These are phyloP conservation scores for Phytophthora hybrid DNA, from an alignment of 352 stramenopile genomes.

Conservation along the genomic window DNA sequence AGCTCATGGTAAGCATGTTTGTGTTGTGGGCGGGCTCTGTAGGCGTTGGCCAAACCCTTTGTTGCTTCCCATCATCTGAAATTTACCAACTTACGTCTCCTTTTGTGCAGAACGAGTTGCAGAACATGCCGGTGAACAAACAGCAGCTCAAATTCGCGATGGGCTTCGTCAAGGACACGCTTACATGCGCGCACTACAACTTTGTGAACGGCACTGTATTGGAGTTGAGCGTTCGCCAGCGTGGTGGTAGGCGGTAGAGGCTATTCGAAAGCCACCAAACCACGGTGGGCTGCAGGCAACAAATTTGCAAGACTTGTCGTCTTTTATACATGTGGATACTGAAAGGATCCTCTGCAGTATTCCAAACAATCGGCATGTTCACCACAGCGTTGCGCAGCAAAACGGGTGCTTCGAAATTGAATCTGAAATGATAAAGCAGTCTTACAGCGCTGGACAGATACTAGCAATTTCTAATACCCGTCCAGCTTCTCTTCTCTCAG, in stretches of 20 bases:
- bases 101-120: constrained; percentile 64
- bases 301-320: constrained; percentile 9
- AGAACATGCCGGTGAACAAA: constrained; percentile 96
- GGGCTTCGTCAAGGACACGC: constrained; percentile 94
- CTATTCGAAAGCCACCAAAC: not conserved
- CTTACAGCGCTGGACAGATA: constrained; percentile 16
- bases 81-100: constrained; percentile 7
- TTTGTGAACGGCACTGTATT: constrained; percentile 78
- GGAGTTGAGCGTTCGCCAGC: constrained; percentile 84
- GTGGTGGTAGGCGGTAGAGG: constrained; percentile 70
- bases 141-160: constrained; percentile 93
- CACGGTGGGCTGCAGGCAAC: no score
- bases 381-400: constrained; percentile 17
- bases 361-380: constrained; percentile 5
- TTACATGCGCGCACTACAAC: constrained; percentile 89
- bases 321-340: constrained; percentile 6
- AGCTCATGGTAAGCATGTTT: constrained; percentile 68
- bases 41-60: not conserved
- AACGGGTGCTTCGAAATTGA: constrained; percentile 16
- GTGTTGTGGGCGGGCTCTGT: not conserved
- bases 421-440: constrained; percentile 12
- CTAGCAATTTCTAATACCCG: constrained; percentile 29
- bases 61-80: not conserved
- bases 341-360: not conserved
- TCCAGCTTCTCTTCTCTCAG: constrained; percentile 80